phyloP scores from a whole-genome alignment of 1,284 basidiomycete genomes.

The Ceratobasidium theobromae region DNA sequence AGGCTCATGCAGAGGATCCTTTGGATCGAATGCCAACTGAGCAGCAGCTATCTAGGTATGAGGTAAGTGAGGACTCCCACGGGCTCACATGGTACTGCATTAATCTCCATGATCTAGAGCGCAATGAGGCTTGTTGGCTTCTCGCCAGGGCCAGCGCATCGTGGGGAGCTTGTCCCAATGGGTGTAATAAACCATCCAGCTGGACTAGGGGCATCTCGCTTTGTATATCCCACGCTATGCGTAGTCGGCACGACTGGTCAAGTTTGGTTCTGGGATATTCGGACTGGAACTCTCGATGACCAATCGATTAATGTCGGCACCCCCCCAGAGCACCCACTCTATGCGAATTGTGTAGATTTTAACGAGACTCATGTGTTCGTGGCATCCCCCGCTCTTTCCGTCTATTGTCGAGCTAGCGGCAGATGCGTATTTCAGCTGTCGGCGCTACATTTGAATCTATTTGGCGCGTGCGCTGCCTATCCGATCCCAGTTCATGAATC shows the following conservation, averaged over 20 bases:
- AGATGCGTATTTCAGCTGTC: slow-evolving; percentile 13
- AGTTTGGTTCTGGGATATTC: slow-evolving; percentile 27
- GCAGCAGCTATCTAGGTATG: not conserved
- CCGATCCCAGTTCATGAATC: not conserved
- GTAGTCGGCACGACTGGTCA: not conserved
- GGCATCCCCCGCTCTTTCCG: slow-evolving; percentile 7
- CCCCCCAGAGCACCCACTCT: not conserved
- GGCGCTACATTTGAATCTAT: not conserved
- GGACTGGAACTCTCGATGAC: not conserved
- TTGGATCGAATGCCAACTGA: not conserved
- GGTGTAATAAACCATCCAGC: slow-evolving; percentile 1
- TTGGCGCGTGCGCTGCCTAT: not conserved
- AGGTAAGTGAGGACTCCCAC: not conserved
- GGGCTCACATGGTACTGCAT: too few relatives aligned
- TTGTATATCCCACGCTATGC: slow-evolving; percentile 18
- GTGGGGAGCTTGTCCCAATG: slow-evolving; percentile 13
- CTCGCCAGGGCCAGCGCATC: not conserved
- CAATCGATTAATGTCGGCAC: slow-evolving; percentile 15
- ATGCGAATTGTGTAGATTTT: slow-evolving; percentile 6
- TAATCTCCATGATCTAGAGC: too few relatives aligned
- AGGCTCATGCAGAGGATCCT: not conserved
- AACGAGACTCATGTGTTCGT: slow-evolving; percentile 25
- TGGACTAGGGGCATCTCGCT: not conserved
- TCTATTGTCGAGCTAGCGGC: slow-evolving; percentile 12
- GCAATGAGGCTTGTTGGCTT: not conserved